phyloP scores from a whole-genome alignment of 345 rosid species.

The Brassica rapa region DNA sequence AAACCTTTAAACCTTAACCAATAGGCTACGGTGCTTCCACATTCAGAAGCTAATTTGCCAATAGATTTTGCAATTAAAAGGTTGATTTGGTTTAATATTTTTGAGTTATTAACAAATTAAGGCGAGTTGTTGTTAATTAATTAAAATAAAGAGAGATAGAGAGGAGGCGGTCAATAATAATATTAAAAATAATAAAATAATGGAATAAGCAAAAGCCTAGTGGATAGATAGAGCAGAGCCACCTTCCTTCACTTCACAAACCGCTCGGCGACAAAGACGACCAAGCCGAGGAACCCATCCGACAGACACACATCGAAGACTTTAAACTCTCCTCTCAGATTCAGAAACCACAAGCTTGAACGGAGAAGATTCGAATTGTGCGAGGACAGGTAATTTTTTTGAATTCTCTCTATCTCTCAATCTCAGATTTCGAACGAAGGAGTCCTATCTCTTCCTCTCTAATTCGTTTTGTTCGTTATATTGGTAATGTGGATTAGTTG shows the following conservation, averaged over 20 bases:
- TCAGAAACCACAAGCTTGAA: not conserved
- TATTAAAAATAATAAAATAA: not conserved
- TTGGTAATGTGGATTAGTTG: conserved; percentile 29
- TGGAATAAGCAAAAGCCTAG: conserved; percentile 33
- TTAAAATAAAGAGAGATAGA: not conserved
- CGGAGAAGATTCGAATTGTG: conserved; percentile 32
- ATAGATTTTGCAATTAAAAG: not conserved
- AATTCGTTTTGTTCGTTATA: conserved; percentile 8
- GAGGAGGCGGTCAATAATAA: conserved; percentile 33
- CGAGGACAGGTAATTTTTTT: conserved; percentile 18
- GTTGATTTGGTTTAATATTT: conserved; percentile 7
- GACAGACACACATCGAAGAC: conserved; percentile 4
- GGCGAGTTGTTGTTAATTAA: not conserved
- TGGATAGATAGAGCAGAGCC: conserved; percentile 45
- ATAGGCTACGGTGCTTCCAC: no score
- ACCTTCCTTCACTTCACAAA: conserved; percentile 45
- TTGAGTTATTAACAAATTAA: not conserved
- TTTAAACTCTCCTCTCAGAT: not conserved
- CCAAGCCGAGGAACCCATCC: conserved; percentile 31
- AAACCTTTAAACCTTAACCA: no score
- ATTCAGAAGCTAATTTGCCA: not conserved
- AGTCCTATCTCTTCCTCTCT: conserved; percentile 11
- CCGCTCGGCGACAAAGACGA: conserved; percentile 48
- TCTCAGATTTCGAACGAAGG: conserved; percentile 40
- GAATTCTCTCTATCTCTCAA: conserved; percentile 6